Evolutionary conservation across 306 rosid genomes (phyloP).

Genomic region (Malus orientalis): DNA sequence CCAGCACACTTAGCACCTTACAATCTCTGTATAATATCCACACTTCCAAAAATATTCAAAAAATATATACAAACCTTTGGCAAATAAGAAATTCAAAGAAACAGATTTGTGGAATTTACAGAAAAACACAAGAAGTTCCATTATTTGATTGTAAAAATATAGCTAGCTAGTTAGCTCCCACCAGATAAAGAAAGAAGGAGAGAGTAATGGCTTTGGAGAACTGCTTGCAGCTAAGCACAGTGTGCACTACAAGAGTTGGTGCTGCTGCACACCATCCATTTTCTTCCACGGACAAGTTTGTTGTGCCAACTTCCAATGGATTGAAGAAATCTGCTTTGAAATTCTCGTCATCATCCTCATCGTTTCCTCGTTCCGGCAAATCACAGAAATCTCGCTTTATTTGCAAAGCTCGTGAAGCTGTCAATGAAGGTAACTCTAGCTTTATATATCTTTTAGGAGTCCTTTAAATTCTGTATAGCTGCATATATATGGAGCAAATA

Average conservation of each 20-base stretch:
- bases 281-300: slow-evolving; percentile 43
- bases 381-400: slow-evolving; percentile 39
- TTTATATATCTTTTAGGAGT: background rate
- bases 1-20: slow-evolving; percentile 48
- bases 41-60: background rate
- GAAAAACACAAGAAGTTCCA: background rate
- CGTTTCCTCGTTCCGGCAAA: slow-evolving; percentile 19
- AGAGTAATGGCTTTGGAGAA: slow-evolving; percentile 48
- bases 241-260: slow-evolving; percentile 33
- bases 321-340: slow-evolving; percentile 32
- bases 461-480: background rate
- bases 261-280: slow-evolving; percentile 40
- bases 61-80: background rate
- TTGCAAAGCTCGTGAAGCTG: slow-evolving; percentile 73
- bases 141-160: background rate
- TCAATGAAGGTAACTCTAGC: slow-evolving; percentile 35
- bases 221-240: slow-evolving; percentile 52
- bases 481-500: too few species aligned
- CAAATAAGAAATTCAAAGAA: slow-evolving; percentile 1
- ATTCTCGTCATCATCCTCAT: slow-evolving; percentile 24
- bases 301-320: slow-evolving; percentile 22
- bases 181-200: background rate
- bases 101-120: background rate
- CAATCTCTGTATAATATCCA: slow-evolving; percentile 41
- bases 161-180: background rate